These are phyloP conservation scores for Boletus rufocinnamomeus DNA, from an alignment of 768 basidiomycete species.

Conservation along the genomic window DNA sequence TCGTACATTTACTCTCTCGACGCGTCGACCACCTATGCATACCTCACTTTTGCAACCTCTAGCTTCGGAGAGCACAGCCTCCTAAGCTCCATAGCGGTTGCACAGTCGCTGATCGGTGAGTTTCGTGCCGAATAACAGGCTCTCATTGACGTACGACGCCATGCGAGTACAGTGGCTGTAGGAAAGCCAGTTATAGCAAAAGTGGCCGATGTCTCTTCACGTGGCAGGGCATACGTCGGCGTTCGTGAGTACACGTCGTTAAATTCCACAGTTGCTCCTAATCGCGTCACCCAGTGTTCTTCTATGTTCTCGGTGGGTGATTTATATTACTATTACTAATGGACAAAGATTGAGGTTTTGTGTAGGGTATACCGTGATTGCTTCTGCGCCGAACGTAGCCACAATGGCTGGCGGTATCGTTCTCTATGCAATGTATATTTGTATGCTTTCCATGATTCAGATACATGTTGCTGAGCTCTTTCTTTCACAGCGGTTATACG, in stretches of 20 bases:
- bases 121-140: slow-evolving; percentile 6
- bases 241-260: slow-evolving; percentile 48
- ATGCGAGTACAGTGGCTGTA: slow-evolving; percentile 39
- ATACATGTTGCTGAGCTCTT: slow-evolving; percentile 27
- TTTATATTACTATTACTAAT: neutral
- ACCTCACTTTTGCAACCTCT: slow-evolving; percentile 59
- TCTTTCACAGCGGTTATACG: slow-evolving; percentile 55
- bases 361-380: slow-evolving; percentile 54
- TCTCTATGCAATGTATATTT: slow-evolving; percentile 53
- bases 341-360: neutral
- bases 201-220: slow-evolving; percentile 68
- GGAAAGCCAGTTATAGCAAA: slow-evolving; percentile 75
- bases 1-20: slow-evolving; percentile 81
- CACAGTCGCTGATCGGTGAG: slow-evolving; percentile 56
- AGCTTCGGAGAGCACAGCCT: slow-evolving; percentile 54
- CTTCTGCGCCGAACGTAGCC: slow-evolving; percentile 47
- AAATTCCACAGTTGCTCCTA: neutral
- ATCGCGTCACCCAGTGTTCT: slow-evolving; percentile 41
- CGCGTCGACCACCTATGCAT: slow-evolving; percentile 65
- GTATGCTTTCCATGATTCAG: neutral
- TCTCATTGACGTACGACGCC: slow-evolving; percentile 14
- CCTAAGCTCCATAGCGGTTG: slow-evolving; percentile 55
- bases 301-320: slow-evolving; percentile 57
- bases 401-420: slow-evolving; percentile 56
- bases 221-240: slow-evolving; percentile 60